Base-by-base conservation (phyloP, 139 green algal species). In the Chlamydomonas schloesseri region DNA sequence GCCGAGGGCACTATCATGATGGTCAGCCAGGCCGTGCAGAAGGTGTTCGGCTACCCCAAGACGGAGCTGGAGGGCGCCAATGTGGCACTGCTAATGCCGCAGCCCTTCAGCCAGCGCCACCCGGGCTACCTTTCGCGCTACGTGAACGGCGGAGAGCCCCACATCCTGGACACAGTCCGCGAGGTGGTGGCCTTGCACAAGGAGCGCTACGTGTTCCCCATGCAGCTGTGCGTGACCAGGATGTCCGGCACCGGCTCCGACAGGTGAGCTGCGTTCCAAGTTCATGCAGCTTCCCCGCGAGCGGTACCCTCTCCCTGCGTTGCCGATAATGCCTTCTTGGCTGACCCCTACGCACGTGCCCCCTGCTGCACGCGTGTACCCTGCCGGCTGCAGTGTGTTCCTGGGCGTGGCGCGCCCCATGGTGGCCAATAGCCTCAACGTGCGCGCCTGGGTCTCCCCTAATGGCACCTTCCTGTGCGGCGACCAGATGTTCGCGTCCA, bases 171-270 rank as follows among this genome's bases (percentile, higher is more conserved):
- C 86, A 81, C n/a, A 0, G 64, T 82, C 1, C 73, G 84, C 2
- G 85, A 93, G 68, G 88, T 94, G 65, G 88, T 91, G 31, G 82
- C 76, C 0, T 76, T 91, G 62, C 82, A 89, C 87, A 84, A 88
- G 76, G 74, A 89, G 42, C 75, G 75, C 50, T 81, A 84, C 36
- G 84, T 89, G 65, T 84, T 89, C 53, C 75, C 84, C 18, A 18
- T 81, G 17, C 6, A 68, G 34, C 34, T 87, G 50, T 58, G 62
- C 24, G 84, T 89, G 23, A 89, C 74, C 53, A 83, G 84, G 75
- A 67, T 89, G 23, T 65, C 33, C 26, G 84, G 84, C 55, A 29
- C 68, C 10, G 84, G 84, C 53, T 33, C 53, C 18, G 84, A 89
- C 53, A 67, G 60, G 60, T 67, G 20, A 21, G 18, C 55, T 60